These are phyloP conservation scores for Chaetomium olivaceum DNA, from an alignment of 2,329 filamentous ascomycete species.

Conservation along the genomic window DNA sequence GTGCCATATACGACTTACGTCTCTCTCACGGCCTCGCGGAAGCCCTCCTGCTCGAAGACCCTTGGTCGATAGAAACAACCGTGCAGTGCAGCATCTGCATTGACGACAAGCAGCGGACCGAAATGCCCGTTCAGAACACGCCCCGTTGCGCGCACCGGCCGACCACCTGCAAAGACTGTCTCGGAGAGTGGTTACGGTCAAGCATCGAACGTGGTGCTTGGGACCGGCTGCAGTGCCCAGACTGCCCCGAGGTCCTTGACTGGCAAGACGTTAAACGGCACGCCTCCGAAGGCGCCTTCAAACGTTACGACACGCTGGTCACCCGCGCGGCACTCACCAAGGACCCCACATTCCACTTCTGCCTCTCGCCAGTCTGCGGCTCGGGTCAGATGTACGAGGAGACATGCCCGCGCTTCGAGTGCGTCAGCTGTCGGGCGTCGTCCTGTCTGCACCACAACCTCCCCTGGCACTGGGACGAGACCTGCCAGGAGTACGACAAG, in stretches of 20 bases:
- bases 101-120: constrained; percentile 39
- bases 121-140: constrained; percentile 39
- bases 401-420: constrained; percentile 39
- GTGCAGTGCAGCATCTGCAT: constrained; percentile 40
- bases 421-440: constrained; percentile 36
- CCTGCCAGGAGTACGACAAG: constrained; percentile 42
- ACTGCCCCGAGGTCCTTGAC: constrained; percentile 37
- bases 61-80: constrained; percentile 19
- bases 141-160: constrained; percentile 34
- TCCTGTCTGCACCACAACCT: constrained; percentile 42
- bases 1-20: constrained; percentile 37
- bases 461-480: constrained; percentile 42
- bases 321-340: constrained; percentile 37
- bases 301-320: constrained; percentile 40
- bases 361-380: constrained; percentile 40
- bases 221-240: constrained; percentile 41
- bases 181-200: constrained; percentile 39
- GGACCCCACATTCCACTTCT: constrained; percentile 42
- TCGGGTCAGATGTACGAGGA: constrained; percentile 40
- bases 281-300: constrained; percentile 35
- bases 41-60: constrained; percentile 36
- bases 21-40: constrained; percentile 35
- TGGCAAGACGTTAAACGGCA: constrained; percentile 38
- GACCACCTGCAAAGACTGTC: constrained; percentile 39
- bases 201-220: constrained; percentile 37